A percentile compares a stretch with the other conserved stretches of the same genome.
Conservation (phyloP, 331 rosid genomes). For the Rhamnella rubrinervis region DNA sequence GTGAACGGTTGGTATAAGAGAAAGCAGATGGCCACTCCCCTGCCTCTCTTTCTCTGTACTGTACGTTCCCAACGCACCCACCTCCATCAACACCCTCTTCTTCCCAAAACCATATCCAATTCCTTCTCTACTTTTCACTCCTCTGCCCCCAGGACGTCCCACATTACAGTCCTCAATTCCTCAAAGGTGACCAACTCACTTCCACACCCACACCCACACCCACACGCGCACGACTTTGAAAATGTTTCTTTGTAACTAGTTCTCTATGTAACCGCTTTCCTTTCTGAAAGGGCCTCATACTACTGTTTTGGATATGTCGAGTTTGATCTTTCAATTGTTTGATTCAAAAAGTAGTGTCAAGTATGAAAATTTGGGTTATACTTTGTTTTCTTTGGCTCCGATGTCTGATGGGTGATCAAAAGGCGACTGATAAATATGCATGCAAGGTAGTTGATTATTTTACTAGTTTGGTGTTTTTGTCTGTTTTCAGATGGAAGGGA, state of each 20-base stretch:
- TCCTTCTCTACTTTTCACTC: conserved; percentile 10
- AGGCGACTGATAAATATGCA: not conserved
- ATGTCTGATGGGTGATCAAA: not conserved
- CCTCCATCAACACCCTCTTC: not conserved
- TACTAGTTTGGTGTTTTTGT: not conserved
- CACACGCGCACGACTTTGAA: too few relatives aligned
- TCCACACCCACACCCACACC: too few relatives aligned
- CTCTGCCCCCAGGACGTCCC: conserved; percentile 16
- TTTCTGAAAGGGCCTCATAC: too few relatives aligned
- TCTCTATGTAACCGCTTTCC: too few relatives aligned
- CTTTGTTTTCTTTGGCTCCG: too few relatives aligned
- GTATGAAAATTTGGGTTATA: too few relatives aligned
- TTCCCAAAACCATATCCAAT: conserved; percentile 13
- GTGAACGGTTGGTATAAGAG: not conserved
- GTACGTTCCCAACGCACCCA: not conserved
- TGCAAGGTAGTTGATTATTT: too few relatives aligned
- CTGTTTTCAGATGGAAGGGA: conserved; percentile 61
- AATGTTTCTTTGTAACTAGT: too few relatives aligned
- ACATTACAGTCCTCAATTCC: conserved; percentile 35
- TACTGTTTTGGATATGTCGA: too few relatives aligned
- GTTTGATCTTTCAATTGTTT: too few relatives aligned
- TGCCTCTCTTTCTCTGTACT: conserved; percentile 33
- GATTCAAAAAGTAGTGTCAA: too few relatives aligned
- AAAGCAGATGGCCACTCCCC: conserved; percentile 56
- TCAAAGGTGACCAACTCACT: conserved; percentile 38